Evolutionary conservation across 2,329 filamentous ascomycete species (phyloP).

Genomic region (Piedraia hortae): DNA sequence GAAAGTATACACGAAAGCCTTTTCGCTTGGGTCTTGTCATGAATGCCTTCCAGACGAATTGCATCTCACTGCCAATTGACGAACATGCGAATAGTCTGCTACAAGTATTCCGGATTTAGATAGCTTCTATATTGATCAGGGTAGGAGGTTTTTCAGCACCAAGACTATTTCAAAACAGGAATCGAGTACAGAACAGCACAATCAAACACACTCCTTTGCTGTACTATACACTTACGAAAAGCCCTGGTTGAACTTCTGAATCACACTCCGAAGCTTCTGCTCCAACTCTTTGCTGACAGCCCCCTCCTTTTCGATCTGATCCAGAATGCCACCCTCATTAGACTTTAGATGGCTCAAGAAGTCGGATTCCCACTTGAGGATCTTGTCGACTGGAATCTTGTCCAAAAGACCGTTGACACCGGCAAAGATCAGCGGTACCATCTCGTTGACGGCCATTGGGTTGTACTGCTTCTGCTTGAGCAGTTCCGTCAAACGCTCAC

Average conservation of each 20-base stretch:
- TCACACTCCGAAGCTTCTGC: conserved; percentile 50
- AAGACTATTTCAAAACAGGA: no score
- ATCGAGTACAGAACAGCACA: no score
- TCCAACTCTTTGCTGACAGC: conserved; percentile 85
- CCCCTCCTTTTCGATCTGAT: conserved; percentile 85
- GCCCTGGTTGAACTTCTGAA: conserved; percentile 71
- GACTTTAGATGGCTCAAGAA: conserved; percentile 78
- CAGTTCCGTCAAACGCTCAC: conserved; percentile 95
- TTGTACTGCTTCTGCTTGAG: conserved; percentile 99
- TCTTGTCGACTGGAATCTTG: conserved; percentile 64
- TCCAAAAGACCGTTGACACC: conserved; percentile 97
- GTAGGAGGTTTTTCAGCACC: no score
- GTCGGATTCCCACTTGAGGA: conserved; percentile 80
- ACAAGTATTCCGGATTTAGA: no score
- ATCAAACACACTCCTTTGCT: conserved; percentile 2
- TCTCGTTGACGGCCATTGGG: conserved; percentile 96
- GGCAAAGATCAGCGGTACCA: conserved; percentile 97
- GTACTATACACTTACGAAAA: conserved; percentile 27
- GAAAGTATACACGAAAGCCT: no score
- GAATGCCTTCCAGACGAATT: no score
- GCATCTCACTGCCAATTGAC: no score
- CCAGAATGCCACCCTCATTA: conserved; percentile 62
- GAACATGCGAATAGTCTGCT: no score
- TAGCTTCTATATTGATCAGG: no score
- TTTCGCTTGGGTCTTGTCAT: no score